A percentile compares a stretch with the other conserved stretches of the same genome.
Evolutionary conservation across 495 filamentous ascomycete species (phyloP).

Genomic region (Schizothecium vesticola): DNA sequence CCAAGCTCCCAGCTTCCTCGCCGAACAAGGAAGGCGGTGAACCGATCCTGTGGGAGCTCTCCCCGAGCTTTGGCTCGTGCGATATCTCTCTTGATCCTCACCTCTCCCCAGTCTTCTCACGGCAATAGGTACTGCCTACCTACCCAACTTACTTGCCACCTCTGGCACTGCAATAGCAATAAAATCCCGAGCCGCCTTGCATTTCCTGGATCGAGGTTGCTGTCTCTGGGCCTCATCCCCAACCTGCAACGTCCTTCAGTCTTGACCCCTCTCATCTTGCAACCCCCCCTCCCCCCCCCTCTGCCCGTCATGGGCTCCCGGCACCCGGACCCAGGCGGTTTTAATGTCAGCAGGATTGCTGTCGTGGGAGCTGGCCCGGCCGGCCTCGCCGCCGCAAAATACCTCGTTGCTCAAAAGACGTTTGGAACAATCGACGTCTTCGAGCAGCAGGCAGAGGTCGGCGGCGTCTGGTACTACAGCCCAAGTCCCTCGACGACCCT

Average conservation of each 20-base stretch:
- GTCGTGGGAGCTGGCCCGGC: constrained; percentile 68
- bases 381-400: constrained; percentile 65
- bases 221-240: not conserved
- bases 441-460: constrained; percentile 69
- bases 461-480: constrained; percentile 81
- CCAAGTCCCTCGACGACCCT: constrained; percentile 26
- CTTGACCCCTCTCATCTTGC: not conserved
- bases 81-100: not conserved
- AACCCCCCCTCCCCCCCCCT: not conserved
- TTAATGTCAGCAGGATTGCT: constrained; percentile 50
- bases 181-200: not conserved
- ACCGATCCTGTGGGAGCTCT: not conserved
- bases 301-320: constrained; percentile 24
- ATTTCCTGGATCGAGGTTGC: not conserved
- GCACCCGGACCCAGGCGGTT: constrained; percentile 14
- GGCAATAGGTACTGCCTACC: not conserved
- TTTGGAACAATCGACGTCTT: constrained; percentile 71
- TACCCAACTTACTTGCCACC: not conserved
- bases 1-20: not conserved
- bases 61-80: not conserved
- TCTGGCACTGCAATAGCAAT: not conserved
- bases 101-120: not conserved
- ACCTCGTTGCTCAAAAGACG: constrained; percentile 63
- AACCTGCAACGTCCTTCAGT: not conserved
- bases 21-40: constrained; percentile 23